Percentiles rank a stretch among this genome's conserved stretches.
phyloP scores from a whole-genome alignment of 352 stramenopile species.

The Phytophthora megakarya region DNA sequence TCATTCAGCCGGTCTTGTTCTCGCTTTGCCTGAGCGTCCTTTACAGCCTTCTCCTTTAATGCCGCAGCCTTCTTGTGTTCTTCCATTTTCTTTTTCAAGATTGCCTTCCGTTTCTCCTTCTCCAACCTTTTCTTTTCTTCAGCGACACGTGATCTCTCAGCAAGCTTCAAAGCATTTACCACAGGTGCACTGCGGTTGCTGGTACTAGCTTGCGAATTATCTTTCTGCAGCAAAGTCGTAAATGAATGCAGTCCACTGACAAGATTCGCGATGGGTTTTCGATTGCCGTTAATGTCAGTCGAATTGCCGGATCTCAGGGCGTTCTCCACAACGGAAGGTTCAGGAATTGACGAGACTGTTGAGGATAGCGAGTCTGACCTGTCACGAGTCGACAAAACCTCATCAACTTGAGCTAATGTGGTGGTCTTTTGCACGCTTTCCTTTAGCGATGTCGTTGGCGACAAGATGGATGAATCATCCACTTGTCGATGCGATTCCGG shows the following conservation, averaged over 20 bases:
- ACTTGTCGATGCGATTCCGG: background rate
- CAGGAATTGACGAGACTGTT: conserved; percentile 57
- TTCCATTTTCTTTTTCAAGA: conserved; percentile 72
- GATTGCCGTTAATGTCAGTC: conserved; percentile 17
- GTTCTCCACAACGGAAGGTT: conserved; percentile 38
- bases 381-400: conserved; percentile 3
- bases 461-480: background rate
- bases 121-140: conserved; percentile 77
- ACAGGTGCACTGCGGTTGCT: conserved; percentile 48
- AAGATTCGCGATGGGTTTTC: conserved; percentile 61
- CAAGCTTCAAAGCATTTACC: conserved; percentile 75
- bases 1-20: conserved; percentile 71
- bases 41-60: conserved; percentile 79
- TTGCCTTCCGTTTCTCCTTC: conserved; percentile 66
- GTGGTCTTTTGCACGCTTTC: background rate
- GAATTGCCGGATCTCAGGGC: conserved; percentile 23
- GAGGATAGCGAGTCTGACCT: conserved; percentile 56
- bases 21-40: conserved; percentile 62
- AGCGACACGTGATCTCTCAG: conserved; percentile 60
- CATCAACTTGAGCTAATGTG: background rate
- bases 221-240: conserved; percentile 68
- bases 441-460: background rate
- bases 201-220: conserved; percentile 36
- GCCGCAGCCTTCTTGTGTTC: conserved; percentile 74
- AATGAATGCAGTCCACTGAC: conserved; percentile 79